A percentile compares a stretch with the other conserved stretches of the same genome.
Evolutionary conservation across 805 yeast species (phyloP).

Genomic region (Metschnikowia drakensbergensis): DNA sequence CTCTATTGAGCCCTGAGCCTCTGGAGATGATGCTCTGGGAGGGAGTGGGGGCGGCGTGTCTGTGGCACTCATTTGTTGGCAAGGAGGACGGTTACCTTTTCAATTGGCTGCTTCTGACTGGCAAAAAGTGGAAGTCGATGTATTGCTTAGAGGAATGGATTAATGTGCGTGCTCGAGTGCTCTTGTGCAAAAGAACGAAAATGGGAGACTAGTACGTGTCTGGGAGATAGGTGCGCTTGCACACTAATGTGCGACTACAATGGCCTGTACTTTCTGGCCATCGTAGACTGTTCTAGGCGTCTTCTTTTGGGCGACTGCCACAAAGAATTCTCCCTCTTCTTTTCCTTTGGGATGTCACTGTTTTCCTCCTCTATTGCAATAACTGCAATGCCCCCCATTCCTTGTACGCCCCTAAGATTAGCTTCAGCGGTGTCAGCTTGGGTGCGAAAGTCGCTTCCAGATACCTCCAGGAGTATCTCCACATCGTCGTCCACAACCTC

Average conservation of each 20-base stretch:
- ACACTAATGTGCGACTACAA: conserved; percentile 1
- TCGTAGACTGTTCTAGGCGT: background rate
- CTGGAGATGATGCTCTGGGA: background rate
- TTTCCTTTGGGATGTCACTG: background rate
- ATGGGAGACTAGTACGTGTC: background rate
- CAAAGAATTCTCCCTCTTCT: background rate
- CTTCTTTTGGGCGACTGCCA: background rate
- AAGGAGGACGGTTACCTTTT: background rate
- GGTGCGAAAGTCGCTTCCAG: background rate
- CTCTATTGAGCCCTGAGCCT: background rate
- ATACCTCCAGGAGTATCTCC: conserved; percentile 9
- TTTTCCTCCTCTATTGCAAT: background rate
- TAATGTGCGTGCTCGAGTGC: background rate
- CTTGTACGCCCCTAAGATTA: background rate
- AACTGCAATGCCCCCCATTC: background rate
- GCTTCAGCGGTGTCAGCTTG: background rate
- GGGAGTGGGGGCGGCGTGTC: conserved; percentile 1
- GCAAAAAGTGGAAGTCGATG: background rate
- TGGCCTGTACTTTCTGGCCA: background rate
- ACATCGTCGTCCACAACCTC: conserved; percentile 13
- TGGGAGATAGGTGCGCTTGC: background rate
- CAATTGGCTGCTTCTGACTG: background rate
- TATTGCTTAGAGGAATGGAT: background rate
- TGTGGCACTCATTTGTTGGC: background rate
- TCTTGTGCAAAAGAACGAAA: background rate